These are phyloP conservation scores for Blastobotrys serpentis DNA, from an alignment of 1,139 yeast species.

Conservation along the genomic window DNA sequence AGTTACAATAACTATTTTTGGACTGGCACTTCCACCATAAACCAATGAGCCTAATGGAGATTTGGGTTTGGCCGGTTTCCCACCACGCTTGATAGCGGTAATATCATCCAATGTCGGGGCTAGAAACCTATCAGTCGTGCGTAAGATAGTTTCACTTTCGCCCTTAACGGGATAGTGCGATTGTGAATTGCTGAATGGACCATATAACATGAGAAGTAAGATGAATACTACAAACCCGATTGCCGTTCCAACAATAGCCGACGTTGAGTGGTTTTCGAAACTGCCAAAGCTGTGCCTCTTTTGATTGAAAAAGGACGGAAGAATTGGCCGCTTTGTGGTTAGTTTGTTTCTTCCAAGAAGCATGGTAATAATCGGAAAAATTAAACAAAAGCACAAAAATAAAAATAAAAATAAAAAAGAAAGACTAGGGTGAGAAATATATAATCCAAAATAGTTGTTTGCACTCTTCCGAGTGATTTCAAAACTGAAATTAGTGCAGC, in stretches of 20 bases:
- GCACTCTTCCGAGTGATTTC: background rate
- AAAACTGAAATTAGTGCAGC: background rate
- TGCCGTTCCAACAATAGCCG: background rate
- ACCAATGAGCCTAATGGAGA: conserved; percentile 1
- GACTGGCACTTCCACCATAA: conserved; percentile 1
- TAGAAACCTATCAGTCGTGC: background rate
- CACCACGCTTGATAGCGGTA: conserved; percentile 3
- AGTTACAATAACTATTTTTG: conserved; percentile 65
- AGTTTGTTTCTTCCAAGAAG: conserved; percentile 1
- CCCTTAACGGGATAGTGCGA: background rate
- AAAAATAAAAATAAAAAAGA: background rate
- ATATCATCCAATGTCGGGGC: background rate
- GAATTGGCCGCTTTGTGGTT: background rate
- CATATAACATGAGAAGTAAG: background rate
- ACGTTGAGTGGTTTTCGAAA: background rate
- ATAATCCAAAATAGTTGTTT: background rate
- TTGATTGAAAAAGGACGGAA: background rate
- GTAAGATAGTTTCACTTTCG: background rate
- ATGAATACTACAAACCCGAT: background rate
- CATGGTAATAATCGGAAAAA: no score
- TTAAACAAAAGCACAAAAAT: no score
- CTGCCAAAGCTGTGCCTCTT: background rate
- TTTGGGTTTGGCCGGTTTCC: background rate
- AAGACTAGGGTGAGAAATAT: conserved; percentile 9
- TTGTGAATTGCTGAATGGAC: background rate